Evolutionary conservation across 208 protist species (phyloP), one percentile per base, ranked within the genome.

Genomic region (Porcisia deanei): DNA sequence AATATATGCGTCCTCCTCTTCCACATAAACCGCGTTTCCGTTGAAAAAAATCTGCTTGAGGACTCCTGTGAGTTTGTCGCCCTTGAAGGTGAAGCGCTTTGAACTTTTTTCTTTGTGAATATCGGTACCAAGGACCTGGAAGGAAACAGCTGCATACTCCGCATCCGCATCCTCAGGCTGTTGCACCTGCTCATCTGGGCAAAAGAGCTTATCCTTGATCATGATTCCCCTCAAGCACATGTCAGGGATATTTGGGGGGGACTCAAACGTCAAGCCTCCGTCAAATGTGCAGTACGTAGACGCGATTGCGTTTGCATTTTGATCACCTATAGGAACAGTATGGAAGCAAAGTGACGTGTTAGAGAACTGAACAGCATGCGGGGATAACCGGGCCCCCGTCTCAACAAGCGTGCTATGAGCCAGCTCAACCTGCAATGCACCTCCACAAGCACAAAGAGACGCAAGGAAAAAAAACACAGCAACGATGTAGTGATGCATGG

Each of bases 171-270:
- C 64, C 18, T 84, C 73, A 43, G 61, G 53, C 47, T 74, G 63
- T 3, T 63, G 67, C 5, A 85, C 67, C 45, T 73, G 54, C 39
- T 88, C 80, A 5, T 34, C 7, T 7, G 85, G 84, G 43, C 91
- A 96, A n/a, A 82, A 76, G 39, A 96, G 79, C 30, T 73, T 71
- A 4, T 69, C 81, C 37, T 86, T 81, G 4, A 90, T 49, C n/a
- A 92, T 58, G 64, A 90, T 79, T 39, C 89, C 89, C 20, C 73
- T 71, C 30, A 79, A 65, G 30, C 91, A 95, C 78, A 93, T 91
- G 25, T 78, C 73, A 59, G 81, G 68, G 9, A 75, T 71, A 7
- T 74, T 82, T 59, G 85, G 59, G 8, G 80, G 69, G 34, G 75
- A 55, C 0, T 75, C 78, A 41, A 93, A 84, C 45, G 39, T 85